Evolutionary conservation across 75 land plant genomes (phyloP).

Genomic region (Pinus tabuliformis): DNA sequence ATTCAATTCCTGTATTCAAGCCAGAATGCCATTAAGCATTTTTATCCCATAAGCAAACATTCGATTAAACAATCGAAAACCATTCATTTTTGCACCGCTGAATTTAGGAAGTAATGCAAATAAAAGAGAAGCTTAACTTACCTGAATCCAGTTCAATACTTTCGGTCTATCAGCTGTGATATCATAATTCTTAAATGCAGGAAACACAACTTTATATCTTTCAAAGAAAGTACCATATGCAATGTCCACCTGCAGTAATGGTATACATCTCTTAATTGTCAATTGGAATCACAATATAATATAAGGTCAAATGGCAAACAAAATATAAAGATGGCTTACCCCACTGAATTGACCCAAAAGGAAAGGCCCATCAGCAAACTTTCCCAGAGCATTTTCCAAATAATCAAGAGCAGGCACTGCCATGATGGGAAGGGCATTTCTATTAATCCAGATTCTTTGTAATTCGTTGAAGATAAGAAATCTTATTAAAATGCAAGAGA

Average conservation of each 20-base stretch:
- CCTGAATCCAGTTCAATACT: slow-evolving; percentile 76
- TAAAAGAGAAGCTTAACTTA: slow-evolving; percentile 5
- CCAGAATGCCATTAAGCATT: neutral
- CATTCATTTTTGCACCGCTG: neutral
- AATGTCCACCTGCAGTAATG: slow-evolving; percentile 63
- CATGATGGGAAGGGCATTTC: neutral
- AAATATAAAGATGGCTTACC: neutral
- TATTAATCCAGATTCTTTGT: neutral
- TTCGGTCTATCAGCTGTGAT: slow-evolving; percentile 74
- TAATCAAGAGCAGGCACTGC: slow-evolving; percentile 4
- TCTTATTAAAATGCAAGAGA: neutral
- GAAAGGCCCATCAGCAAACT: slow-evolving; percentile 1
- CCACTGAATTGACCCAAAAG: slow-evolving; percentile 7
- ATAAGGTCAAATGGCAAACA: neutral
- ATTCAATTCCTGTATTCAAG: slow-evolving; percentile 49
- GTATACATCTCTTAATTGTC: neutral
- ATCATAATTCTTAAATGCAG: slow-evolving; percentile 53
- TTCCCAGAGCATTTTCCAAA: slow-evolving; percentile 11
- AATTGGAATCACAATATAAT: neutral
- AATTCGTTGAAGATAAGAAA: neutral
- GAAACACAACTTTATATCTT: slow-evolving; percentile 42
- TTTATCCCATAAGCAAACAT: neutral
- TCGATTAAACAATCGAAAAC: neutral
- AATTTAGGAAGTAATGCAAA: too few species aligned
- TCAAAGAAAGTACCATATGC: slow-evolving; percentile 87